Percentiles rank a stretch among this genome's conserved stretches.
Conservation (phyloP, 2,329 filamentous ascomycete species). For the Cordyceps pruinosa region DNA sequence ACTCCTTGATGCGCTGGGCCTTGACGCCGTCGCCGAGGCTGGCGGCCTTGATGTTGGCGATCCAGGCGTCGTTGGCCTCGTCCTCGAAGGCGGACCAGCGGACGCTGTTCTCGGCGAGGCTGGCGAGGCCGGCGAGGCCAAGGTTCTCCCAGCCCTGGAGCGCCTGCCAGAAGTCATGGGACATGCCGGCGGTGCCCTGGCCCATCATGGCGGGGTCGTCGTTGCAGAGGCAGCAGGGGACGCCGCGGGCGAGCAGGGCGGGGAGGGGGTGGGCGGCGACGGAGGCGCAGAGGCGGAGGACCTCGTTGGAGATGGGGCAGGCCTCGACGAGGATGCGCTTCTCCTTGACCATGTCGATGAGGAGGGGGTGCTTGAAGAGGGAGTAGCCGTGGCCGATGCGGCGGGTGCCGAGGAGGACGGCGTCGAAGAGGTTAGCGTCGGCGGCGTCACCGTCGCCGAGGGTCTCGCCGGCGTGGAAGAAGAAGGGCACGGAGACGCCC, state of each 20-base stretch:
- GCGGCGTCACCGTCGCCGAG: constrained; percentile 67
- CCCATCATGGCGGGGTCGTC: constrained; percentile 88
- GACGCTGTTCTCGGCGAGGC: constrained; percentile 86
- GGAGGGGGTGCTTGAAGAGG: constrained; percentile 82
- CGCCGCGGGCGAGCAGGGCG: constrained; percentile 75
- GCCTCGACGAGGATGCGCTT: constrained; percentile 82
- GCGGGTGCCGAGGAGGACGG: constrained; percentile 75
- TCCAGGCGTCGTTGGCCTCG: constrained; percentile 63
- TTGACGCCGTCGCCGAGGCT: constrained; percentile 64
- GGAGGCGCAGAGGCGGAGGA: constrained; percentile 69
- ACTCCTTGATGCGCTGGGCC: constrained; percentile 66
- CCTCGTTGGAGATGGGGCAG: constrained; percentile 87
- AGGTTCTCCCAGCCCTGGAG: constrained; percentile 89
- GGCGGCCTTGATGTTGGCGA: constrained; percentile 64
- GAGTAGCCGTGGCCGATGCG: constrained; percentile 87
- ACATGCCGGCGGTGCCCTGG: constrained; percentile 73
- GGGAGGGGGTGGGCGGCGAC: constrained; percentile 76
- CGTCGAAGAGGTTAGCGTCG: constrained; percentile 82
- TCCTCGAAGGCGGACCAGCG: constrained; percentile 88
- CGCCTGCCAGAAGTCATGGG: constrained; percentile 91
- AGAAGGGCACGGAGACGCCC: constrained; percentile 80
- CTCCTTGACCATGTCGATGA: constrained; percentile 83
- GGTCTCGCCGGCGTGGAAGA: constrained; percentile 90
- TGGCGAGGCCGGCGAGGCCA: constrained; percentile 77
- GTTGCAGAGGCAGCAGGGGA: constrained; percentile 77